Conservation (phyloP, 805 yeast genomes). For the Candida chilensis region DNA sequence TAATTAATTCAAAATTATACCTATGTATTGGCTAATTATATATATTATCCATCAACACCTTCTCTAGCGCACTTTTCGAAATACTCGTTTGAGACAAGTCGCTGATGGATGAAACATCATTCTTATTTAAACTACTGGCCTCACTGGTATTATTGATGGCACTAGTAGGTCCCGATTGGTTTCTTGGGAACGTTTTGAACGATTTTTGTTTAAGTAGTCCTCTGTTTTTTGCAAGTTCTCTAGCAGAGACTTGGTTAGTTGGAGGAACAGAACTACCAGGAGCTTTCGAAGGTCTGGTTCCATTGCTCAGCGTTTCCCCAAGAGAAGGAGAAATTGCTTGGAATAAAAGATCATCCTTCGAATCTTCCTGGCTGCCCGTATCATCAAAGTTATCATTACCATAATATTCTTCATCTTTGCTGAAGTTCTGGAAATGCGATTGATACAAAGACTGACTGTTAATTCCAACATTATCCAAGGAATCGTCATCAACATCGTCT, state of each 20-base stretch:
- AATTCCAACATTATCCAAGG: neutral
- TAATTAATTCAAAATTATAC: too few relatives aligned
- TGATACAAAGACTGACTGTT: neutral
- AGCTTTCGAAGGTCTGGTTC: too few relatives aligned
- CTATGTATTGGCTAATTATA: too few relatives aligned
- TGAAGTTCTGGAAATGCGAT: neutral
- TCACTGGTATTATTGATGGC: neutral
- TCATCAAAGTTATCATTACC: constrained; percentile 1
- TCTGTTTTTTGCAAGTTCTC: neutral
- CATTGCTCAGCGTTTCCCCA: too few relatives aligned
- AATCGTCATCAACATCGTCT: neutral
- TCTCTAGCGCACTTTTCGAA: constrained; percentile 1
- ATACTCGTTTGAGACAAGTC: neutral
- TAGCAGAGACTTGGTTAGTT: neutral
- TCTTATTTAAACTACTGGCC: neutral
- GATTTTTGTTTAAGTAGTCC: neutral
- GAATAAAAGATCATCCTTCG: too few relatives aligned
- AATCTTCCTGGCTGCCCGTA: too few relatives aligned
- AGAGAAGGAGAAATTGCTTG: too few relatives aligned
- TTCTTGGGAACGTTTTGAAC: too few relatives aligned
- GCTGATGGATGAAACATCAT: constrained; percentile 1
- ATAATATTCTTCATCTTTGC: neutral
- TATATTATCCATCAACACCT: constrained; percentile 1
- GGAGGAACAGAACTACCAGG: too few relatives aligned
- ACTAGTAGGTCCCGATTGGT: neutral